Evolutionary conservation across 805 yeast species (phyloP).

Genomic region (Teunomyces atbi): DNA sequence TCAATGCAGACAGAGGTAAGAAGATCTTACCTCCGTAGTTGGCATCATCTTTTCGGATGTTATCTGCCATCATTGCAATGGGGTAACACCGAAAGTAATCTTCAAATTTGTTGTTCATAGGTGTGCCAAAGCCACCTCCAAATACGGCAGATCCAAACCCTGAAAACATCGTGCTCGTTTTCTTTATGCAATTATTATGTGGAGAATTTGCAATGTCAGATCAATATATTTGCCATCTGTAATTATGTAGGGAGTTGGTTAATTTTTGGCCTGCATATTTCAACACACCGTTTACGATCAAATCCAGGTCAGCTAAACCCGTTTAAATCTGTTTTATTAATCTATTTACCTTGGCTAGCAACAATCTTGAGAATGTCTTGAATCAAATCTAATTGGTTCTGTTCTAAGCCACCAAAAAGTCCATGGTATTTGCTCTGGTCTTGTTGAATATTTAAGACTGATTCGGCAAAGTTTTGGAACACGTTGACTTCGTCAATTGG

Average conservation of each 20-base stretch:
- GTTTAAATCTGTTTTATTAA: background rate
- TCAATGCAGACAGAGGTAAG: slow-evolving; percentile 88
- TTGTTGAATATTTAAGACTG: slow-evolving; percentile 47
- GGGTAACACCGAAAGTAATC: slow-evolving; percentile 94
- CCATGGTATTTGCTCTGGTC: slow-evolving; percentile 50
- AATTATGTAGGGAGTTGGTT: background rate
- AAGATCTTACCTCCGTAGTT: slow-evolving; percentile 96
- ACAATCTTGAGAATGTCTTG: slow-evolving; percentile 25
- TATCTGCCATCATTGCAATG: slow-evolving; percentile 82
- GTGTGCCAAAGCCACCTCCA: slow-evolving; percentile 34
- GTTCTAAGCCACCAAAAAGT: slow-evolving; percentile 41
- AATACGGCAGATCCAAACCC: slow-evolving; percentile 41
- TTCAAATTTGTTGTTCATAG: slow-evolving; percentile 53
- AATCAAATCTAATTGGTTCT: slow-evolving; percentile 33
- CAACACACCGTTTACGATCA: no score
- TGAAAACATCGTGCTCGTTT: slow-evolving; percentile 32
- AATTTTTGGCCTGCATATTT: background rate
- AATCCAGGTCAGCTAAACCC: background rate
- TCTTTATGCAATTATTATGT: background rate
- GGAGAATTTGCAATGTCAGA: background rate
- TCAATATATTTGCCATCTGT: background rate
- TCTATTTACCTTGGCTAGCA: slow-evolving; percentile 9
- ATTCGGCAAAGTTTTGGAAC: slow-evolving; percentile 61
- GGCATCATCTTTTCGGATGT: slow-evolving; percentile 67
- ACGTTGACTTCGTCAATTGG: slow-evolving; percentile 77